These are phyloP conservation scores for Ensete glaucum DNA, from an alignment of 176 grass and related monocot genomes.

Conservation along the genomic window DNA sequence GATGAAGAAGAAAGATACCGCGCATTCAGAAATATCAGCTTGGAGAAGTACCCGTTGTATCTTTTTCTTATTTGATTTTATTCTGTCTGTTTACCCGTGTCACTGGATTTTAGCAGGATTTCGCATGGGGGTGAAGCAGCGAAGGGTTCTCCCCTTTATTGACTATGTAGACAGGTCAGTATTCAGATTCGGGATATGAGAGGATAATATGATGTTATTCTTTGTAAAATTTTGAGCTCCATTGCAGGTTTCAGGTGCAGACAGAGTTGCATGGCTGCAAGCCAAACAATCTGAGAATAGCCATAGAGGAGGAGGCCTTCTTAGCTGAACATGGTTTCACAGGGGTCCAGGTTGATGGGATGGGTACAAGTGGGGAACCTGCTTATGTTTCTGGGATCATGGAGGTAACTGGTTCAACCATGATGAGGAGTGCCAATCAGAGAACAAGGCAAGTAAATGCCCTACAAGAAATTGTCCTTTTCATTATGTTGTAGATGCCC, in stretches of 20 bases:
- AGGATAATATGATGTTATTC: neutral
- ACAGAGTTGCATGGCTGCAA: conserved; percentile 59
- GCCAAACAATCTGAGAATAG: conserved; percentile 61
- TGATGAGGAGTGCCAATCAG: conserved; percentile 59
- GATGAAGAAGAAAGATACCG: conserved; percentile 43
- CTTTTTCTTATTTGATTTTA: neutral
- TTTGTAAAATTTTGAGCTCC: conserved; percentile 20
- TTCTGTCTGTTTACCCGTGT: neutral
- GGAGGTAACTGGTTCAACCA: conserved; percentile 65
- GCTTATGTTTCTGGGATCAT: conserved; percentile 39
- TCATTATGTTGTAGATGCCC: neutral
- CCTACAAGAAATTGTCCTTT: neutral
- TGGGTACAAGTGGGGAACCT: conserved; percentile 39
- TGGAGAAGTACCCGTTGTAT: conserved; percentile 42
- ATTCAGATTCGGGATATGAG: conserved; percentile 7
- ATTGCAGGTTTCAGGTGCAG: conserved; percentile 82
- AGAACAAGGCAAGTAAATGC: conserved; percentile 43
- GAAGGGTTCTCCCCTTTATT: conserved; percentile 75
- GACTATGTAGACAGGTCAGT: conserved; percentile 86
- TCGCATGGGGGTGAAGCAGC: conserved; percentile 74
- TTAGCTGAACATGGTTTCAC: conserved; percentile 84
- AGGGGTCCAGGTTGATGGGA: conserved; percentile 41
- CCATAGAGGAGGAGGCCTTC: conserved; percentile 90
- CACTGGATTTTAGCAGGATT: conserved; percentile 42
- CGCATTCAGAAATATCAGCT: conserved; percentile 34